A percentile compares a stretch with the other conserved stretches of the same genome.
Conservation (phyloP, 176 grass and related monocot species). For the Dendrocalamus sinicus region DNA sequence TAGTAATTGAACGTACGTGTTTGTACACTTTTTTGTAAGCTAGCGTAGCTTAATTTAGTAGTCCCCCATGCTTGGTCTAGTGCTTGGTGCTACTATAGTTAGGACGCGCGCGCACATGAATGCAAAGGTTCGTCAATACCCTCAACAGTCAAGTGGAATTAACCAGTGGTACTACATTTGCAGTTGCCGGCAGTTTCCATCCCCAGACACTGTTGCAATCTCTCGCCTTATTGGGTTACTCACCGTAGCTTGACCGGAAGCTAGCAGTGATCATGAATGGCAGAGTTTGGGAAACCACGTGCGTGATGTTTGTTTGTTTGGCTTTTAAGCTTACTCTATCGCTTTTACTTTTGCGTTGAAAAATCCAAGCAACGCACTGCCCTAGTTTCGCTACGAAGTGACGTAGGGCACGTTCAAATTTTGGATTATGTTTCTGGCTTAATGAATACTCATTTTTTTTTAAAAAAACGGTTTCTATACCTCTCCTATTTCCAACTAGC, state of each 20-base stretch:
- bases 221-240: background rate
- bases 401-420: too few relatives aligned
- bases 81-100: background rate
- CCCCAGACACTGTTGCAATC: background rate
- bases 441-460: too few relatives aligned
- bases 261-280: background rate
- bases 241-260: background rate
- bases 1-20: background rate
- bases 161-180: background rate
- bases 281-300: background rate
- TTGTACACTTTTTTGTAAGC: background rate
- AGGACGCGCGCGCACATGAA: background rate
- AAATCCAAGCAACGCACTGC: background rate
- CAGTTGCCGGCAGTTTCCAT: background rate
- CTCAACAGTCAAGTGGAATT: background rate
- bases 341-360: background rate
- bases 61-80: background rate
- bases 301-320: background rate
- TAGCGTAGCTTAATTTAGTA: background rate
- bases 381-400: background rate
- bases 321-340: background rate
- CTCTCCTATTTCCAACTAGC: too few relatives aligned
- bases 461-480: too few relatives aligned
- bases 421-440: too few relatives aligned
- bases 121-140: background rate